Base-by-base conservation (phyloP, 2,329 filamentous ascomycete genomes). In the Colletotrichum tanaceti region DNA sequence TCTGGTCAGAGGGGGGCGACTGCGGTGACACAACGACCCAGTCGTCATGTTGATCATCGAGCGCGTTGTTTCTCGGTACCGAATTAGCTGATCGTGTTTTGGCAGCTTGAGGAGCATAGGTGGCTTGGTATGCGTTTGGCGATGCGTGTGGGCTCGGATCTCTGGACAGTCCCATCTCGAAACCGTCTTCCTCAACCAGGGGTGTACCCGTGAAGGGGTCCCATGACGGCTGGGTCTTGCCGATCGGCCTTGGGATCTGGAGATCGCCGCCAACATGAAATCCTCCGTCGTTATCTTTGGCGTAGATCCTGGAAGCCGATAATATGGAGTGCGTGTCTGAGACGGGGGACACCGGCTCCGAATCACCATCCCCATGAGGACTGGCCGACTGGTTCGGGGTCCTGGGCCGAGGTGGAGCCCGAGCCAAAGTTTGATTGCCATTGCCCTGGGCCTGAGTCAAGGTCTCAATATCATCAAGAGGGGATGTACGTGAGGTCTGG, bases 111-210 rank as follows among this genome's bases (percentile, higher is more conserved):
- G 60, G 13, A 63, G 39, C 46, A 58, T n/a, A 24, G 22, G 55
- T 32, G 35, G 47, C 55, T 47, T 58, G 57, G 10, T 44, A n/a
- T 38, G n/a, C 35, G 47, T 43, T 20, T 43, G 39, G 54, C 35
- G 44, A 49, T 11, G 49, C 20, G 43, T 54, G 54, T 6, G 65
- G 54, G 49, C 49, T 65, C 49, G 38, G 43, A 57, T 72, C 67
- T 71, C 60, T 71, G 70, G 68, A 73, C 63, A 63, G 72, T 24
- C 58, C 61, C n/a, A 73, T 74, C 22, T 79, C 75, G 55, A 75
- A 78, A 35, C 72, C 74, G 20, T 75, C 74, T 71, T 81, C 79
- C 70, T 82, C 78, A 52, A 77, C 73, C 49, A 81, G 74, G n/a
- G 78, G 77, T 52, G 78, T 75, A 10, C 74, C 75, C 57, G 75